phyloP scores from a whole-genome alignment of 169 alveolate genomes.

The Eimeria maxima region DNA sequence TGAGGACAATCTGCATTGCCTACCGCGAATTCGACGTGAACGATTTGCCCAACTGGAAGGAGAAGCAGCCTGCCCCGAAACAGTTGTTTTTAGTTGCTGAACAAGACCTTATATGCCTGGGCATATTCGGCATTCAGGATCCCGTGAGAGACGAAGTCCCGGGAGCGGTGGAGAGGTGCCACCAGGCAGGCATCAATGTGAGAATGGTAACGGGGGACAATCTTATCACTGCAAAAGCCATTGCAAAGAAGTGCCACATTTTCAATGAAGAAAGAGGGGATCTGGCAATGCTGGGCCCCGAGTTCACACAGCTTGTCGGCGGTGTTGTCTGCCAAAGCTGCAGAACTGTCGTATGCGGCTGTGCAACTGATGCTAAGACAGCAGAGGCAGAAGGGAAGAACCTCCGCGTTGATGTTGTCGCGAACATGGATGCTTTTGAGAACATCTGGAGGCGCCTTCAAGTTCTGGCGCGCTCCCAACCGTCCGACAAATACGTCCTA shows the following conservation, averaged over 20 bases:
- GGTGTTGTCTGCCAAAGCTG: conserved; percentile 90
- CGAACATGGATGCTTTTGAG: conserved; percentile 88
- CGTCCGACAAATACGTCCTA: conserved; percentile 94
- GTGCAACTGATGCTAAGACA: conserved; percentile 86
- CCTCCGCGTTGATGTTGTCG: conserved; percentile 89
- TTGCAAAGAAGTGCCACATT: conserved; percentile 93
- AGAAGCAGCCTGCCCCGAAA: conserved; percentile 65
- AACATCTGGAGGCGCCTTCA: conserved; percentile 86
- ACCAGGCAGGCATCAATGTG: conserved; percentile 93
- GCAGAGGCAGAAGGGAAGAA: conserved; percentile 85
- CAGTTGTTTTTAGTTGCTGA: conserved; percentile 84
- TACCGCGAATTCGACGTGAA: conserved; percentile 87
- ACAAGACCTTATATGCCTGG: conserved; percentile 88
- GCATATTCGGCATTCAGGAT: conserved; percentile 93
- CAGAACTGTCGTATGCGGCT: conserved; percentile 85
- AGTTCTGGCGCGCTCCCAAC: conserved; percentile 95
- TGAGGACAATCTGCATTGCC: conserved; percentile 92
- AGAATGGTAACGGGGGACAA: conserved; percentile 97
- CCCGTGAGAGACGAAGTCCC: conserved; percentile 94
- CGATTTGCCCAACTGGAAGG: conserved; percentile 47
- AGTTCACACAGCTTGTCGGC: conserved; percentile 85
- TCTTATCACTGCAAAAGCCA: conserved; percentile 92
- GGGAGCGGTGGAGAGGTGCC: conserved; percentile 91
- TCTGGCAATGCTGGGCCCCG: conserved; percentile 84
- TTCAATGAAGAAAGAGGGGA: conserved; percentile 86